Evolutionary conservation across 129 eudicot species (phyloP), one percentile per base, ranked within the genome.

Genomic region (Artemisia argyi): DNA sequence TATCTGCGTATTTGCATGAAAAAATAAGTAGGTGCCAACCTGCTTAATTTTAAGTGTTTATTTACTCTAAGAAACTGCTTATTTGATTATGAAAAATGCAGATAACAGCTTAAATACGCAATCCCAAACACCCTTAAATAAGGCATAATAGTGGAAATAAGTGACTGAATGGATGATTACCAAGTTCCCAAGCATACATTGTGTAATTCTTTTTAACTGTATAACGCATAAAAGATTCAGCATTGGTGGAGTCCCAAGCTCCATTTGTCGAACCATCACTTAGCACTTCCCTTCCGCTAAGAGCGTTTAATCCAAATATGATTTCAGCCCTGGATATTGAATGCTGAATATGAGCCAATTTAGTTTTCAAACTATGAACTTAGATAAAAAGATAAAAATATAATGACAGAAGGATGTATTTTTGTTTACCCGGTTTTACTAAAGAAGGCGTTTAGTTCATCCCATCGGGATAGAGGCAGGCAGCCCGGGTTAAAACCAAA

Each of bases 151-250:
- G 68, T 60, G 12, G 13, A 46, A 60, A 47, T 7, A 44, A 44
- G 46, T 52, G 57, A 15, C 53, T 61, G 47, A 15, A 55, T 61
- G 57, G 35, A 69, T 42, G 66, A 65, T 71, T 78, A 87, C 98
- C 98, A 53, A 92, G 95, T 75, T 92, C 96, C 98, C 98, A 92
- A 22, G 90, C 96, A 63, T 81, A 62, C 11, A 92, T 80, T 1
- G 52, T 64, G 77, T 89, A 85, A 42, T 86, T 85, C 73, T 85
- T 92, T 60, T 80, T 65, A 18, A 82, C 95, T 9, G 98, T 89
- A 58, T 92, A 89, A 69, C 86, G 78, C 3, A 92, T 89, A 15
- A 89, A 61, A 67, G 90, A 85, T 76, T 84, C 86, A 46, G 98
- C 98, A 66, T 92, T 92, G 6, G 84, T 74, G 74, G 86, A 76